phyloP scores from a whole-genome alignment of 352 stramenopile genomes.

The Pythium insidiosum region DNA sequence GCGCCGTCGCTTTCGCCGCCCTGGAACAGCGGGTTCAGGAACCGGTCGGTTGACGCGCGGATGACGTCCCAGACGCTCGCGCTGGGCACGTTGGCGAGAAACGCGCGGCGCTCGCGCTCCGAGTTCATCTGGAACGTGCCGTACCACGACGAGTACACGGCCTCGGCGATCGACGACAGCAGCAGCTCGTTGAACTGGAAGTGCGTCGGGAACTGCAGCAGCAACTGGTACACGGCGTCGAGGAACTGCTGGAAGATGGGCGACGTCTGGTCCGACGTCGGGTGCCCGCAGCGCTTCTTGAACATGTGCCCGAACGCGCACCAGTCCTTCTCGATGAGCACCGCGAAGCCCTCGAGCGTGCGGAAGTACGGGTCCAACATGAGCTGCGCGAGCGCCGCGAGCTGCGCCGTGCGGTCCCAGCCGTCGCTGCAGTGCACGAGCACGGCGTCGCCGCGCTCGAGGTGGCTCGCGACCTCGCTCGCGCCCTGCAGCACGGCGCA shows the following conservation, averaged over 20 bases:
- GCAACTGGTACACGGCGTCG: slow-evolving; percentile 96
- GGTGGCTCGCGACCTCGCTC: slow-evolving; percentile 59
- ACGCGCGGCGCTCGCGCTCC: slow-evolving; percentile 62
- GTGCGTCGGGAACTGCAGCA: slow-evolving; percentile 93
- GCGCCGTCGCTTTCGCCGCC: slow-evolving; percentile 22
- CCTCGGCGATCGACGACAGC: slow-evolving; percentile 91
- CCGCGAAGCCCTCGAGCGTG: slow-evolving; percentile 68
- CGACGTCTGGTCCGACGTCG: slow-evolving; percentile 90
- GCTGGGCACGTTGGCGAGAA: slow-evolving; percentile 54
- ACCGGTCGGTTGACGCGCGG: slow-evolving; percentile 73
- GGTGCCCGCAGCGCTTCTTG: slow-evolving; percentile 63
- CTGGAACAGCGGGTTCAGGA: slow-evolving; percentile 75
- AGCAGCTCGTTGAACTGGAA: slow-evolving; percentile 98
- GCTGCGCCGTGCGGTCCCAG: slow-evolving; percentile 77
- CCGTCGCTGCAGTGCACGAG: slow-evolving; percentile 83
- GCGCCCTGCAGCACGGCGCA: slow-evolving; percentile 70
- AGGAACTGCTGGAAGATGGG: slow-evolving; percentile 99
- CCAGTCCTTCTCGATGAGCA: too few species aligned
- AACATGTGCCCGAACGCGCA: slow-evolving; percentile 88
- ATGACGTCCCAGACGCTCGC: slow-evolving; percentile 83
- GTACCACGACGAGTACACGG: slow-evolving; percentile 96
- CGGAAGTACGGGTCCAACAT: slow-evolving; percentile 82
- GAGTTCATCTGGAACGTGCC: slow-evolving; percentile 89
- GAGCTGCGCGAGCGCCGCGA: slow-evolving; percentile 68
- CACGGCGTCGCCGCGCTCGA: slow-evolving; percentile 69